phyloP scores from a whole-genome alignment of 805 yeast genomes.

The Metschnikowia rubicola region DNA sequence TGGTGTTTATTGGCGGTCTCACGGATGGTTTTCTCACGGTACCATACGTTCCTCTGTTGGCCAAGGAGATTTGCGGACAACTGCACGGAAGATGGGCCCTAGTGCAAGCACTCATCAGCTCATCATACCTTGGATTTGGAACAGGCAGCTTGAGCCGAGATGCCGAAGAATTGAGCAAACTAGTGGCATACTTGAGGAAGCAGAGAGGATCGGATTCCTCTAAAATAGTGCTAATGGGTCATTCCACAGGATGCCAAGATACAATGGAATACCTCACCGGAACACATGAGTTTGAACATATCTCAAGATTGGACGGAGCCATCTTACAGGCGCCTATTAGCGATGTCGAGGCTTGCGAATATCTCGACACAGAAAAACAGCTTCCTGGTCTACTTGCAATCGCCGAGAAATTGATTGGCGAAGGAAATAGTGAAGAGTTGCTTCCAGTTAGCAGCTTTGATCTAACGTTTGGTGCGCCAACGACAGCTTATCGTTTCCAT shows the following conservation, averaged over 20 bases:
- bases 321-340: slow-evolving; percentile 73
- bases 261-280: slow-evolving; percentile 55
- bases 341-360: slow-evolving; percentile 43
- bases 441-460: slow-evolving; percentile 49
- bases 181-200: slow-evolving; percentile 53
- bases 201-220: slow-evolving; percentile 39
- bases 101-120: slow-evolving; percentile 50
- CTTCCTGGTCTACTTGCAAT: slow-evolving; percentile 24
- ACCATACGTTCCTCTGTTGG: slow-evolving; percentile 55
- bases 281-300: slow-evolving; percentile 12
- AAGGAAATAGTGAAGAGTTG: slow-evolving; percentile 45
- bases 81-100: slow-evolving; percentile 46
- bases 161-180: slow-evolving; percentile 47
- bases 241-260: slow-evolving; percentile 83
- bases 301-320: slow-evolving; percentile 44
- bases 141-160: slow-evolving; percentile 58
- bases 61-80: slow-evolving; percentile 30
- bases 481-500: slow-evolving; percentile 66
- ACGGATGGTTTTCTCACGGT: slow-evolving; percentile 67
- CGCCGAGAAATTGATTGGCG: slow-evolving; percentile 30
- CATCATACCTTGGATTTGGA: slow-evolving; percentile 72
- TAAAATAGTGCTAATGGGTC: slow-evolving; percentile 67
- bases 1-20: slow-evolving; percentile 72
- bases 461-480: slow-evolving; percentile 49
- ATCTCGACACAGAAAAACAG: neutral